These are phyloP conservation scores for Thelonectria rubi DNA, from an alignment of 2,329 filamentous ascomycete species.

Conservation along the genomic window DNA sequence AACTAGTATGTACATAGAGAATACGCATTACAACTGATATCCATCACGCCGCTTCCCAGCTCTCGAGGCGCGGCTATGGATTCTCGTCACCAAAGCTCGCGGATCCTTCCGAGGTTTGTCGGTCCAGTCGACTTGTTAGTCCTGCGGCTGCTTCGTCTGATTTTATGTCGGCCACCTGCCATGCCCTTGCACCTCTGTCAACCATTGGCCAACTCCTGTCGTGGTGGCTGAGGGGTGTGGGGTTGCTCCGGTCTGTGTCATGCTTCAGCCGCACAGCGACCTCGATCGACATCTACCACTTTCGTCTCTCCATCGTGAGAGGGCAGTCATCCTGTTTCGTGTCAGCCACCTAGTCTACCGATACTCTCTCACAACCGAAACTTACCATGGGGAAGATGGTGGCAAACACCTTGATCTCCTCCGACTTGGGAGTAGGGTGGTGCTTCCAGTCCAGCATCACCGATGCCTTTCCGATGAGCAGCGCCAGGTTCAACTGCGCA, in stretches of 20 bases:
- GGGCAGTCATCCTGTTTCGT: slow-evolving; percentile 78
- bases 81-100: slow-evolving; percentile 18
- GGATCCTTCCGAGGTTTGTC: slow-evolving; percentile 1
- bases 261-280: slow-evolving; percentile 22
- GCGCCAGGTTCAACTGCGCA: slow-evolving; percentile 86
- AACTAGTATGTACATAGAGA: slow-evolving; percentile 44
- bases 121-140: neutral
- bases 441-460: slow-evolving; percentile 91
- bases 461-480: slow-evolving; percentile 90
- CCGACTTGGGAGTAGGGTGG: slow-evolving; percentile 80
- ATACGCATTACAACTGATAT: slow-evolving; percentile 45
- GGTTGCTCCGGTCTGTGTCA: slow-evolving; percentile 8
- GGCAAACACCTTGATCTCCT: slow-evolving; percentile 98
- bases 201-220: neutral
- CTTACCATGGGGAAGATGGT: slow-evolving; percentile 96
- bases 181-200: neutral
- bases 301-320: slow-evolving; percentile 72
- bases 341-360: slow-evolving; percentile 38
- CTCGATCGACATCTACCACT: slow-evolving; percentile 50
- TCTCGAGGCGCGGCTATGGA: neutral
- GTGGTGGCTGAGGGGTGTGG: slow-evolving; percentile 1
- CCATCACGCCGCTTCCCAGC: slow-evolving; percentile 12
- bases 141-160: slow-evolving; percentile 8
- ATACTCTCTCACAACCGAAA: slow-evolving; percentile 23
- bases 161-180: neutral